Percentiles rank a stretch among this genome's conserved stretches.
phyloP scores from a whole-genome alignment of 2,329 filamentous ascomycete genomes.

The Ceratocystis diversiconidia region DNA sequence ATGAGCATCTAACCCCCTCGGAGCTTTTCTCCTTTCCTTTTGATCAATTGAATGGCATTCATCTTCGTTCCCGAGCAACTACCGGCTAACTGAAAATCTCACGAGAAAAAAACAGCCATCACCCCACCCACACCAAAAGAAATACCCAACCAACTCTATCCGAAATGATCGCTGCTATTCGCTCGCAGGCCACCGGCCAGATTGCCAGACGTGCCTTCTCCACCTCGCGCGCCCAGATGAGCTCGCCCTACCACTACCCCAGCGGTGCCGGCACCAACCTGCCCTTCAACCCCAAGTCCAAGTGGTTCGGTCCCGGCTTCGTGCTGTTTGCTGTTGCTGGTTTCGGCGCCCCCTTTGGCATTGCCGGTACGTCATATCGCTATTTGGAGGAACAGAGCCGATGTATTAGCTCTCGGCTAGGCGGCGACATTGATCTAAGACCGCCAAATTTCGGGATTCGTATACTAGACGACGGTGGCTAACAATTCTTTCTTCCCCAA shows the following conservation, averaged over 20 bases:
- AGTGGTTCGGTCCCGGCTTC: slow-evolving; percentile 71
- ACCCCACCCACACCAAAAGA: slow-evolving; percentile 26
- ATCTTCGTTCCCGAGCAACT: background rate
- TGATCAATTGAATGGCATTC: background rate
- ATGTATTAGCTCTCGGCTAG: background rate
- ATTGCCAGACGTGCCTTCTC: slow-evolving; percentile 89
- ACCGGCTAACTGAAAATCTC: background rate
- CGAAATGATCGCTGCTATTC: slow-evolving; percentile 69
- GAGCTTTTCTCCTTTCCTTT: too few species aligned
- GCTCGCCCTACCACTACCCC: slow-evolving; percentile 93
- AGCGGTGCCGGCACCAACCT: slow-evolving; percentile 91
- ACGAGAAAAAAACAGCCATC: slow-evolving; percentile 12
- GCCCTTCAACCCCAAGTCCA: slow-evolving; percentile 90
- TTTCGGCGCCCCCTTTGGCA: slow-evolving; percentile 48
- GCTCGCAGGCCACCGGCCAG: slow-evolving; percentile 40
- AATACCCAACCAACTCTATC: background rate
- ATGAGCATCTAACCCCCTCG: background rate
- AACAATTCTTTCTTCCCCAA: background rate
- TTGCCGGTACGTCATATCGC: slow-evolving; percentile 38
- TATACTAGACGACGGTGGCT: background rate
- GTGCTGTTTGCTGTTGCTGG: slow-evolving; percentile 52
- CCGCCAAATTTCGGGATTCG: background rate
- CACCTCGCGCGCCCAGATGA: slow-evolving; percentile 70
- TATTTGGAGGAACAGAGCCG: background rate
- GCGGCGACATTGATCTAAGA: background rate